Base-by-base conservation (phyloP, 2,329 filamentous ascomycete genomes). In the Venturia asperata region DNA sequence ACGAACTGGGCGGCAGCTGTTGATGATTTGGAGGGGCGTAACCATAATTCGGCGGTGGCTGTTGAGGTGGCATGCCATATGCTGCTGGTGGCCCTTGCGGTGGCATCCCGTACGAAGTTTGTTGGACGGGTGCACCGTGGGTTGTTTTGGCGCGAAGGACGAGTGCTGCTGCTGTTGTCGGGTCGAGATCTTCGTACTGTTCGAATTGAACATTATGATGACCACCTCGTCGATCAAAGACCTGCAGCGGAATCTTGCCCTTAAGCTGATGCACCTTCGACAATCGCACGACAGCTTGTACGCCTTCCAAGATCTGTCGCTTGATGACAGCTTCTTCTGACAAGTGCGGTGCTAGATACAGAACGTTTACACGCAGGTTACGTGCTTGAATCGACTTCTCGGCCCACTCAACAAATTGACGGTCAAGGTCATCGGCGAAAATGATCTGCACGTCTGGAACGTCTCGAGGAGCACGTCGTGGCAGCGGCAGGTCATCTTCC, bases 401-500 rank as follows among this genome's bases (percentile, higher is more conserved):
- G 13, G 96, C 87, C 83, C 90, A 96, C 63, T 82, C 82, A 62
- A 96, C 86, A 71, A 96, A 97, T 65, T 91, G 87, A 67, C 88
- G 82, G 68, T 56, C 64, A 58, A 95, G 82, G 69, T 92, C 87
- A 68, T 93, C 87, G 56, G 93, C 81, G 5, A 95, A 83, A 37
- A 97, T 84, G 39, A 97, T 85, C 74, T 97, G 92, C 19, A 97
- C 89, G 70, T 97, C 92, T 2, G 93, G 92, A 27, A 97, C 87
- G 68, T 94, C 86, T 66, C 83, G 80, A 5, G 90, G 86, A 66
- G 86, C 84, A 66, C 92, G 83, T 65, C 87, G 84, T 55, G 91
- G 90, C 9, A 96, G 83, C 39, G 89, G 87, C 15, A 92, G 79
- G 43, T 85, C 83, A 47, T 83, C 79, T 68, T 56, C 63, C 19